Conservation (phyloP, 2,329 filamentous ascomycete genomes). For the Aspergillus sp. region DNA sequence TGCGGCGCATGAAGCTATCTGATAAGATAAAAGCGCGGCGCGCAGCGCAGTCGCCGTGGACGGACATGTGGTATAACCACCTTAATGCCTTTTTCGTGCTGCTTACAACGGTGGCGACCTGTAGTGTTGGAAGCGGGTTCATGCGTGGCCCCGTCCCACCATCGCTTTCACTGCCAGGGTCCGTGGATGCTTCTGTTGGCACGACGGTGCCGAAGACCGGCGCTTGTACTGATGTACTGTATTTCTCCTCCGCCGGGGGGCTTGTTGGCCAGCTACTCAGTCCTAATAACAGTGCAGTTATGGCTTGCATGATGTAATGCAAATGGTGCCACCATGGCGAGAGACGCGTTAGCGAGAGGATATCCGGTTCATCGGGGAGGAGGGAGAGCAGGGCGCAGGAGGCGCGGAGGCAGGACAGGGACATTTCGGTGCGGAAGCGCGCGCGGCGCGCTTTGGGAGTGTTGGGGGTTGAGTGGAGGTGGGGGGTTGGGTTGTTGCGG, state of each 20-base stretch:
- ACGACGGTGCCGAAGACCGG: too few species aligned
- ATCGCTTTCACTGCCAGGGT: neutral
- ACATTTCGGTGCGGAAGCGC: slow-evolving; percentile 17
- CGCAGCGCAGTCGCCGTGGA: slow-evolving; percentile 21
- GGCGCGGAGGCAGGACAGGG: slow-evolving; percentile 32
- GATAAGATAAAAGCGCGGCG: slow-evolving; percentile 30
- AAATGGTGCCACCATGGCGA: slow-evolving; percentile 40
- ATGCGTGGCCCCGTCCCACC: neutral
- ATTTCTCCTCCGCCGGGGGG: slow-evolving; percentile 9
- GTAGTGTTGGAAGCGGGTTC: neutral
- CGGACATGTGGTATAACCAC: slow-evolving; percentile 32
- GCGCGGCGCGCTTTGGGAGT: neutral
- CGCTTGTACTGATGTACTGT: neutral
- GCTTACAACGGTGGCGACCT: slow-evolving; percentile 14
- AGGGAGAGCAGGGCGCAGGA: slow-evolving; percentile 31
- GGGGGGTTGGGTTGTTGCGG: neutral
- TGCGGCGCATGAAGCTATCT: slow-evolving; percentile 24
- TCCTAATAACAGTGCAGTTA: slow-evolving; percentile 35
- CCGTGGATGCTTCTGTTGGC: neutral
- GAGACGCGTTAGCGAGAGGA: slow-evolving; percentile 26
- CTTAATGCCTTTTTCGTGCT: slow-evolving; percentile 30
- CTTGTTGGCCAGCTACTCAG: slow-evolving; percentile 20
- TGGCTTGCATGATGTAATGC: slow-evolving; percentile 39
- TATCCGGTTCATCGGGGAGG: slow-evolving; percentile 30
- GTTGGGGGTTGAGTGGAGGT: neutral